phyloP scores from a whole-genome alignment of 2,329 filamentous ascomycete genomes.

The Pseudogymnoascus sp. region DNA sequence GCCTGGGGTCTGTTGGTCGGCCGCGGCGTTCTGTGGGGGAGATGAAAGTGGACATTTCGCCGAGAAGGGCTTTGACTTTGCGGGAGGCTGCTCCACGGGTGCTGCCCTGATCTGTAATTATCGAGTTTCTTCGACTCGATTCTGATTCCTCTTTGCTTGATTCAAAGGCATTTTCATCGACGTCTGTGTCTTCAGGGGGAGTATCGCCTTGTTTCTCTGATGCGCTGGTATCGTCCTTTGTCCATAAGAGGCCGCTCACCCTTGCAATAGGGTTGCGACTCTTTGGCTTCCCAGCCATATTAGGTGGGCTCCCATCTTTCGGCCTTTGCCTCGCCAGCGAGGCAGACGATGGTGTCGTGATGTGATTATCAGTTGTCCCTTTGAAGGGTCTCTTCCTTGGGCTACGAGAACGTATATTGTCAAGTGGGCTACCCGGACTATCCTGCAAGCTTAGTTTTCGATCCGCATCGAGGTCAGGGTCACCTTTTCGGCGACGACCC shows the following conservation, averaged over 20 bases:
- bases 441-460: neutral
- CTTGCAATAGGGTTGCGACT: constrained; percentile 54
- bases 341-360: neutral
- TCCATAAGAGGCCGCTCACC: constrained; percentile 52
- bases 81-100: neutral
- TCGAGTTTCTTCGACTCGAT: constrained; percentile 13
- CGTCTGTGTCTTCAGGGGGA: constrained; percentile 39
- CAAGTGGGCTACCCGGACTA: neutral
- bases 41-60: constrained; percentile 40
- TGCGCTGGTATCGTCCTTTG: constrained; percentile 40
- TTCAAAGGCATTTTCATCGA: constrained; percentile 27
- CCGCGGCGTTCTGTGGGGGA: constrained; percentile 36
- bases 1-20: constrained; percentile 21
- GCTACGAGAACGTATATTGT: constrained; percentile 34
- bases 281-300: constrained; percentile 1
- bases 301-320: constrained; percentile 1
- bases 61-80: constrained; percentile 10
- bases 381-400: constrained; percentile 31
- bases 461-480: neutral
- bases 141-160: constrained; percentile 14
- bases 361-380: neutral
- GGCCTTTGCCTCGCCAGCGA: constrained; percentile 29
- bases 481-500: neutral
- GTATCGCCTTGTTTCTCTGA: constrained; percentile 34
- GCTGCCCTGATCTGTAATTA: neutral